A percentile compares a stretch with the other conserved stretches of the same genome.
Conservation (phyloP, 2,329 filamentous ascomycete species). For the Venturia pyrina region DNA sequence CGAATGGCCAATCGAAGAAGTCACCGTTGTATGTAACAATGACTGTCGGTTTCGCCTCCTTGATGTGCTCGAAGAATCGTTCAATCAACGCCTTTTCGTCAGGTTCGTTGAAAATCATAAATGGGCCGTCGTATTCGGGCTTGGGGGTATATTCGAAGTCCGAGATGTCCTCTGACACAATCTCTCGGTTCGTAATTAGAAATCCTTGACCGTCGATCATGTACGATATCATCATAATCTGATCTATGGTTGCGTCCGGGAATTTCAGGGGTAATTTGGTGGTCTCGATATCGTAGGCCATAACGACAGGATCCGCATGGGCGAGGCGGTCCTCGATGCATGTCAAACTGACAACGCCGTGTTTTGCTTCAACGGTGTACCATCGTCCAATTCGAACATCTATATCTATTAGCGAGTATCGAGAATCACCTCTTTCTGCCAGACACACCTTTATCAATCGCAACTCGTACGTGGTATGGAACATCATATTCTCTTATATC, state of each 20-base stretch:
- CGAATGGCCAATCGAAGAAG: constrained; percentile 99
- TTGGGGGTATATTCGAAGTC: constrained; percentile 98
- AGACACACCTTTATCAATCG: constrained; percentile 73
- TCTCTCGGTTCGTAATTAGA: constrained; percentile 93
- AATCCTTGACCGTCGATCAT: constrained; percentile 99
- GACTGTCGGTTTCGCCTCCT: constrained; percentile 86
- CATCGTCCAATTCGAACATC: constrained; percentile 94
- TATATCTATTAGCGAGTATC: constrained; percentile 24
- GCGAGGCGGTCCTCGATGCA: constrained; percentile 81
- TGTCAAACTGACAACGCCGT: constrained; percentile 72
- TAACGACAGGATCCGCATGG: constrained; percentile 90
- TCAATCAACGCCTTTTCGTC: constrained; percentile 83
- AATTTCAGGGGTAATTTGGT: constrained; percentile 94
- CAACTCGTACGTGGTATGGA: constrained; percentile 96
- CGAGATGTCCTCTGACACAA: constrained; percentile 91
- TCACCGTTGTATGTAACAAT: constrained; percentile 99
- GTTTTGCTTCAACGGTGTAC: constrained; percentile 92
- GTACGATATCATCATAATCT: constrained; percentile 99
- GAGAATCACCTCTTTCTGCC: not conserved
- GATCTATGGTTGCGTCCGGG: constrained; percentile 85
- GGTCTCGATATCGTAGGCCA: constrained; percentile 99
- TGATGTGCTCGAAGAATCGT: constrained; percentile 90
- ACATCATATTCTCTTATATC: constrained; percentile 99
- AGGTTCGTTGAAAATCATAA: constrained; percentile 97
- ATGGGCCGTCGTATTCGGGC: constrained; percentile 87